Evolutionary conservation across 495 filamentous ascomycete genomes (phyloP).

Genomic region (Penicillium egyptiacum): DNA sequence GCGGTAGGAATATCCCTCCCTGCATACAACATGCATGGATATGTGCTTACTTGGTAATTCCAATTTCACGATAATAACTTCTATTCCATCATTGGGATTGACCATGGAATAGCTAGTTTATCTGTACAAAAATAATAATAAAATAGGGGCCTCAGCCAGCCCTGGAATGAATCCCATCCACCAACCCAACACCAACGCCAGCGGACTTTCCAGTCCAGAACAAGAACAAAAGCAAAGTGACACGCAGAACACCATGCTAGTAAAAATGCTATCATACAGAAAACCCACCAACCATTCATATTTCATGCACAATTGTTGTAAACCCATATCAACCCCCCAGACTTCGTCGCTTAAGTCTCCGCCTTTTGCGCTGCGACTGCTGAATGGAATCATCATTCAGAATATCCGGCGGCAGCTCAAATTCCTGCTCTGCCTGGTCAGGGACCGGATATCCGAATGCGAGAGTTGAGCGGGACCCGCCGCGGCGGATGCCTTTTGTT

Average conservation of each 20-base stretch:
- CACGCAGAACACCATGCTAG: slow-evolving; percentile 3
- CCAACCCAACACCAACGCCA: neutral
- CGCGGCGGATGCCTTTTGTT: slow-evolving; percentile 41
- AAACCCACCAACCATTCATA: neutral
- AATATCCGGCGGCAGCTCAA: slow-evolving; percentile 70
- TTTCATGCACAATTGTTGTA: neutral
- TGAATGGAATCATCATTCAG: slow-evolving; percentile 66
- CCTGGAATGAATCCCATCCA: neutral
- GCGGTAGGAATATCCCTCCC: neutral
- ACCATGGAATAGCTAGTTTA: neutral
- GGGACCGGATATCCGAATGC: slow-evolving; percentile 86
- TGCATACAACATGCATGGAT: slow-evolving; percentile 1
- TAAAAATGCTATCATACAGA: neutral
- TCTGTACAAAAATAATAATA: neutral
- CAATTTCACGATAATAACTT: neutral
- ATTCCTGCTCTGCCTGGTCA: slow-evolving; percentile 66
- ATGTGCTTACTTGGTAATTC: neutral
- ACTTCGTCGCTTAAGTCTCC: slow-evolving; percentile 43
- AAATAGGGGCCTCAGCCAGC: neutral
- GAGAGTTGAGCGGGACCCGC: slow-evolving; percentile 44
- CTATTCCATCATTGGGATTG: neutral
- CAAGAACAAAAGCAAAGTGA: neutral
- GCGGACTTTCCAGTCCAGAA: neutral
- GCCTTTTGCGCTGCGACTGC: slow-evolving; percentile 62
- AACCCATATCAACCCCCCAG: slow-evolving; percentile 13